These are phyloP conservation scores for Thelephora aurantiotincta DNA, from an alignment of 768 basidiomycete species.

Conservation along the genomic window DNA sequence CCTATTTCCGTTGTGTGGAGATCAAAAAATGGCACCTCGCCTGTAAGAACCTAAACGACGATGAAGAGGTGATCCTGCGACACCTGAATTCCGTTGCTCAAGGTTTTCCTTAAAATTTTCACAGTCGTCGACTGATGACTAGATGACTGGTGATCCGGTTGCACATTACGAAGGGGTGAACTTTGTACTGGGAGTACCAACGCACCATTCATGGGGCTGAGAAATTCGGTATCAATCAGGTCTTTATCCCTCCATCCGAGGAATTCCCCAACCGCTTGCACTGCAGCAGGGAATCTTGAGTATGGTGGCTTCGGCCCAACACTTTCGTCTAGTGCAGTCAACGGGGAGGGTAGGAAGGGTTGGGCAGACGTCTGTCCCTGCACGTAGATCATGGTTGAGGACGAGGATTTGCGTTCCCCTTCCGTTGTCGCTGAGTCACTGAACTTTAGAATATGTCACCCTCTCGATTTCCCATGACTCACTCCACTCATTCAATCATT, in stretches of 20 bases:
- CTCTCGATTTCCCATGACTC: too few species aligned
- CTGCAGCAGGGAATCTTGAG: slow-evolving; percentile 54
- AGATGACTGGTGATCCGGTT: too few species aligned
- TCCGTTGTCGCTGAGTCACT: too few species aligned
- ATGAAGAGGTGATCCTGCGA: background rate
- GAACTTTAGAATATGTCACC: too few species aligned
- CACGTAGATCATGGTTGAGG: too few species aligned
- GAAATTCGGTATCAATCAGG: slow-evolving; percentile 51
- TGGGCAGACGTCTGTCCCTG: too few species aligned
- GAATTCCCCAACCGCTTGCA: slow-evolving; percentile 49
- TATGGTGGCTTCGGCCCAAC: slow-evolving; percentile 67
- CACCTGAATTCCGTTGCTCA: slow-evolving; percentile 17
- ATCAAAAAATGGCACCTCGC: background rate
- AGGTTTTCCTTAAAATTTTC: slow-evolving; percentile 31
- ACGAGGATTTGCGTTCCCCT: too few species aligned
- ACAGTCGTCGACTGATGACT: slow-evolving; percentile 56
- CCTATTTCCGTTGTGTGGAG: background rate
- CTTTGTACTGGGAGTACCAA: slow-evolving; percentile 7
- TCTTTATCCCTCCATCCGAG: slow-evolving; percentile 70
- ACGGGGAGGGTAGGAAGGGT: slow-evolving; percentile 8
- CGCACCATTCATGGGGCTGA: slow-evolving; percentile 52
- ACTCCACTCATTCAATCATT: too few species aligned
- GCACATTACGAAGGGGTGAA: background rate
- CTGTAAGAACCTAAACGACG: background rate
- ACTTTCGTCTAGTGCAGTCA: slow-evolving; percentile 79